Evolutionary conservation across 768 basidiomycete species (phyloP), one percentile per base, ranked within the genome.

Genomic region (Erythrobasidium yunnanense): DNA sequence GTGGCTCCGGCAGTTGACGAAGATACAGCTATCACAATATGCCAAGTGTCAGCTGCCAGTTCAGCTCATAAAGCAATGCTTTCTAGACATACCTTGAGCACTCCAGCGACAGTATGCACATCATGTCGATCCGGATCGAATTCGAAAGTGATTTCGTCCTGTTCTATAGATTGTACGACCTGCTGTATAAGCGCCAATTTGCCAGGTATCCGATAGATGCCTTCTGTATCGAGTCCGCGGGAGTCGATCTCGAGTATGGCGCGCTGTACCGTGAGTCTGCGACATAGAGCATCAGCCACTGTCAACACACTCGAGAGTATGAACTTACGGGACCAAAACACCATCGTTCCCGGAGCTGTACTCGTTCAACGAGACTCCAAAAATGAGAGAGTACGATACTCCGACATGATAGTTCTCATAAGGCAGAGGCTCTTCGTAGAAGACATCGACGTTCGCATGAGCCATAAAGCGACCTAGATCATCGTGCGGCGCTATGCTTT

Each of bases 131-230:
- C 53, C 1, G 65, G 56, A 50, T 58, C 66, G 32, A 74, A 74
- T 8, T 49, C 38, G 56, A 74, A 74, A 0, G 52, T 33, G 23
- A 66, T 54, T 35, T 73, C 73, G 42, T 72, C 69, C 51, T 72
- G 70, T 38, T 74, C 73, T 49, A 71, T 67, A 25, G 42, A 65
- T 17, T 67, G 68, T 1, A 72, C 72, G 46, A 67, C 49, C 30
- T 71, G 70, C 18, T 62, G 51, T 1, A 55, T 20, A 22, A 29
- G 25, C 18, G 6, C n/a, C 18, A 29, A 33, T 65, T 55, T 15
- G 56, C 71, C 68, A 1, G 68, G 45, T 1, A 73, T 49, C 20
- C 73, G 73, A 42, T 74, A 74, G 54, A 74, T 67, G 7, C 73
- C 73, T 47, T 74, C 73, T 3, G 38, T 23, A 8, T 68, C 68